Base-by-base conservation (phyloP, 805 yeast genomes). In the Babjeviella inositovora region DNA sequence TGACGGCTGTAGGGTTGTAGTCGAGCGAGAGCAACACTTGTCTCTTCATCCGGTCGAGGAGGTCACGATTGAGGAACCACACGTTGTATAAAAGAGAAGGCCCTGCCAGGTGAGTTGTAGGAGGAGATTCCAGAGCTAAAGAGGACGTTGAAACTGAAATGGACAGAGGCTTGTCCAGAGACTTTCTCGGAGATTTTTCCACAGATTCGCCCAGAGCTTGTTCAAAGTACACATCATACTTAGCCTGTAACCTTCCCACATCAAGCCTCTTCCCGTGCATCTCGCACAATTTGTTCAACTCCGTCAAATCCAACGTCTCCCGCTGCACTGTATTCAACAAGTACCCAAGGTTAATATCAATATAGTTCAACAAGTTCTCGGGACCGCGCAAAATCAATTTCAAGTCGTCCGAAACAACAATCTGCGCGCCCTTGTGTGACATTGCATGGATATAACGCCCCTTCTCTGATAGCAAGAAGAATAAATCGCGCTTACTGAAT, bases 381-480 rank as follows among this genome's bases (percentile, higher is more conserved):
- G 37, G 33, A 3, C 52, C 53, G 23, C 34, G 33, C 4, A 47
- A 41, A 6, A 37, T 32, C 18, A 50, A 26, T 19, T 39, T 40
- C 12, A 29, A 29, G 6, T 40, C 34, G 9, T 38, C 38, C 2
- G 37, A 28, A 16, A 49, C 28, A 8, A 43, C 35, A 12, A 50
- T 22, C 19, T 35, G 39, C 5, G 53, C 56, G n/a, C 54, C 54
- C 13, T 42, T 28, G 15, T 41, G 30, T 7, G 50, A 31, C 53
- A 53, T 49, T n/a, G 40, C 39, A 25, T 39, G 41, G 21, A 46
- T 35, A 15, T 49, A 23, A 14, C 37, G 34, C 3, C 53, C 53
- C 4, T 32, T 34, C 21, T 43, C 38, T 15, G 50, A 41, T 5
- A 48, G 31, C 12, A 50, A 25, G 15, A 50, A 29, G 23, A 46